Evolutionary conservation across 768 basidiomycete genomes (phyloP), one percentile per base, ranked within the genome.

Genomic region (Mycena indigotica): DNA sequence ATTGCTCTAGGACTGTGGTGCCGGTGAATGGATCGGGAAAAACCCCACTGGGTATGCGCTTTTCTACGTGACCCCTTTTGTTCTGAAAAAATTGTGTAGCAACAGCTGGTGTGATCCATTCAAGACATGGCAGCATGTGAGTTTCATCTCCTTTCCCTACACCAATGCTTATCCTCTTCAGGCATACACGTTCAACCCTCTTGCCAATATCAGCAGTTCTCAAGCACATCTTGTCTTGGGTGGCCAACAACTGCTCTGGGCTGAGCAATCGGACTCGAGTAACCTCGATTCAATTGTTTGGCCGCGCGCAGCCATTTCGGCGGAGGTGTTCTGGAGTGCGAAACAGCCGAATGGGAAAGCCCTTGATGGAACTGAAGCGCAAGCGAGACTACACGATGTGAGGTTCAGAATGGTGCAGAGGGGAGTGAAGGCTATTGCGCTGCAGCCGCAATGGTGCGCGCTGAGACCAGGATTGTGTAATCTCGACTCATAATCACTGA

Each of bases 101-200:
- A 84, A 83, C 58, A 85, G 83, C 64, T 90, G 88, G 86, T 89
- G 87, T 65, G 86, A 87, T 64, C 87, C 88, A 0, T 90, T 86
- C 83, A 90, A 90, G 70, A 84, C 84, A 5, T 93, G 90, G 90
- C 84, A 88, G 66, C 80, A 84, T 72, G 87, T 88, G 53, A 56
- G 61, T 45, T 10, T 62, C 3, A 57, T 28, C 32, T 45, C 4
- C 26, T 45, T 23, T 54, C 5, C 23, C 2, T 23, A 19, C 21
- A 2, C 17, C 24, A n/a, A 53, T 21, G 6, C 15, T 23, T 19
- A 25, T 53, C 4, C 35, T 25, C 38, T 32, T 29, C 49, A 73
- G 77, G 72, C 86, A 1, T 89, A 87, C 71, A 83, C 85, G 3
- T 93, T 91, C 72, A 80, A 93, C 66, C 90, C 91, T 1, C 75